Percentiles rank a stretch among this genome's conserved stretches.
phyloP scores from a whole-genome alignment of 106 monocot species.

The Allium fistulosum region DNA sequence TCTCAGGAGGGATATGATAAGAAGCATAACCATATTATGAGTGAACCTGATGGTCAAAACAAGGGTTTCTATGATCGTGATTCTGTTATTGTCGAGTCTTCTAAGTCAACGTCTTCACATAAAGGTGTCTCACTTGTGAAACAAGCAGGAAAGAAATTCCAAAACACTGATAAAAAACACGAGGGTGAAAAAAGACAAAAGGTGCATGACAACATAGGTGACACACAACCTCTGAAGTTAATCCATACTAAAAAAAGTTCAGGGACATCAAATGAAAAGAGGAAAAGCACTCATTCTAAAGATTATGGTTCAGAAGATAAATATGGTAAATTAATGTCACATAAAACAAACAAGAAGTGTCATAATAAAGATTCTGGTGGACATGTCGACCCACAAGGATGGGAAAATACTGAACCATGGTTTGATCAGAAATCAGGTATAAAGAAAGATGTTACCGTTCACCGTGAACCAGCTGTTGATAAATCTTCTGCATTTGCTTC shows the following conservation, averaged over 20 bases:
- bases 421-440: slow-evolving; percentile 18
- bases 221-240: slow-evolving; percentile 10
- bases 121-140: slow-evolving; percentile 18
- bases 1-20: too few relatives aligned
- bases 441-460: slow-evolving; percentile 22
- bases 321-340: slow-evolving; percentile 14
- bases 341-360: slow-evolving; percentile 13
- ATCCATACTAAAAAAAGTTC: slow-evolving; percentile 17
- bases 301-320: slow-evolving; percentile 23
- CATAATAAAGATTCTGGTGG: slow-evolving; percentile 14
- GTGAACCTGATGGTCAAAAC: slow-evolving; percentile 4
- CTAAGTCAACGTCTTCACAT: slow-evolving; percentile 14
- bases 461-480: slow-evolving; percentile 5
- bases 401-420: slow-evolving; percentile 21
- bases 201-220: slow-evolving; percentile 15
- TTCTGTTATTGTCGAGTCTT: slow-evolving; percentile 14
- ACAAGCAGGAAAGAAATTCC: slow-evolving; percentile 23
- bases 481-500: slow-evolving; percentile 14
- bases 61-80: slow-evolving; percentile 22
- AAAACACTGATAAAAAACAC: slow-evolving; percentile 20
- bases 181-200: slow-evolving; percentile 29
- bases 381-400: slow-evolving; percentile 8
- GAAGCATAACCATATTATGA: too few relatives aligned
- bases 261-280: slow-evolving; percentile 30
- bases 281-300: slow-evolving; percentile 31